A percentile compares a stretch with the other conserved stretches of the same genome.
Conservation (phyloP, 2,329 filamentous ascomycete genomes). For the Ophiostoma himal-ulmi region DNA sequence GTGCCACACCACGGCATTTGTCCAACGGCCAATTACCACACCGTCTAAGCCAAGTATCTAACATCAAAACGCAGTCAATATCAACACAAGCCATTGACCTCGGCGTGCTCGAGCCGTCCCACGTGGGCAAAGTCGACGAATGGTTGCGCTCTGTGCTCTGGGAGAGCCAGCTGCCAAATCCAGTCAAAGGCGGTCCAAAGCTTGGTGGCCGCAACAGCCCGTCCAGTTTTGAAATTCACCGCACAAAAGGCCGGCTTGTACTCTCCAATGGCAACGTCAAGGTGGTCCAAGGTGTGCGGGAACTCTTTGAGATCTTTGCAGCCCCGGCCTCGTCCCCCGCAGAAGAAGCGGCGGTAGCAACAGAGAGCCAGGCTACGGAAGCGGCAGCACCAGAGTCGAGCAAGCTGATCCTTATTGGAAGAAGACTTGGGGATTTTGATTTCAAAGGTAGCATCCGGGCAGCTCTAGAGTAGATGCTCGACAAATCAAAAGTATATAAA, state of each 20-base stretch:
- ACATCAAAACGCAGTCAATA: constrained; percentile 56
- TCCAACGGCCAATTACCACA: neutral
- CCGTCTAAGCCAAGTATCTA: neutral
- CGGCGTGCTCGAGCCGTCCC: constrained; percentile 50
- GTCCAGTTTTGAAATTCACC: constrained; percentile 69
- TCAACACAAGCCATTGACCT: constrained; percentile 71
- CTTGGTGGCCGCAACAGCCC: constrained; percentile 25
- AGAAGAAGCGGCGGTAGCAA: constrained; percentile 27
- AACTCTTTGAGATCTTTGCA: constrained; percentile 88
- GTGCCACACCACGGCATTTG: neutral
- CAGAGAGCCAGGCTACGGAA: constrained; percentile 6
- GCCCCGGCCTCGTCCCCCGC: constrained; percentile 34
- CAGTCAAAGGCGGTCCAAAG: constrained; percentile 11
- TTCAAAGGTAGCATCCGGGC: constrained; percentile 42
- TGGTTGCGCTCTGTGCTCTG: constrained; percentile 83
- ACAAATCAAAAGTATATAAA: no score
- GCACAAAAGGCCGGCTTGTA: constrained; percentile 73
- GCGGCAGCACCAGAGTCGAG: constrained; percentile 34
- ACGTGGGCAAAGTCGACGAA: constrained; percentile 62
- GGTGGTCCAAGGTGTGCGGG: constrained; percentile 84
- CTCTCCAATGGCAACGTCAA: constrained; percentile 60
- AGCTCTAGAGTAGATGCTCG: neutral
- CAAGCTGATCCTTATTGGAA: constrained; percentile 61
- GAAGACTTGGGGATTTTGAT: constrained; percentile 46
- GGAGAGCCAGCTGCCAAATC: constrained; percentile 60